Evolutionary conservation across 208 protist genomes (phyloP).

Genomic region (Leishmania guyanensis): DNA sequence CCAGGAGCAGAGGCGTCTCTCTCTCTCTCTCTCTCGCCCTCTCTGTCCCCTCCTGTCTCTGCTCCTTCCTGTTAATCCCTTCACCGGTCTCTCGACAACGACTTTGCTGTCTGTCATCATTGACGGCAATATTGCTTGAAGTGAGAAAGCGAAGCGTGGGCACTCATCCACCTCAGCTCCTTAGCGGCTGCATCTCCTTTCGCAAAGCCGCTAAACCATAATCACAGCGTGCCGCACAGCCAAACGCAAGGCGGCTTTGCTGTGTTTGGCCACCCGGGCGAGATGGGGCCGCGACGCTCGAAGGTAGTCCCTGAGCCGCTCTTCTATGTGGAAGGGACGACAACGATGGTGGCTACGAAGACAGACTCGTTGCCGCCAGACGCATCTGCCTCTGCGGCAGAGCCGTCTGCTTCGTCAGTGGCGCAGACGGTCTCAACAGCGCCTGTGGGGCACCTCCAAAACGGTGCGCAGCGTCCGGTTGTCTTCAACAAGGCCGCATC

Average conservation of each 20-base stretch:
- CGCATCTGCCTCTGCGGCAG: not conserved
- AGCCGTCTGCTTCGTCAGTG: not conserved
- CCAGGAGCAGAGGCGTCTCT: not conserved
- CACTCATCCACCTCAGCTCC: not conserved
- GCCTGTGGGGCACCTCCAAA: not conserved
- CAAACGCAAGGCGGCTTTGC: not conserved
- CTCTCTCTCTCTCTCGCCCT: not conserved
- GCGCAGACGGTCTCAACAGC: not conserved
- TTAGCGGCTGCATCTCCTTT: not conserved
- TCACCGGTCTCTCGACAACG: not conserved
- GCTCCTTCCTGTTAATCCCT: not conserved
- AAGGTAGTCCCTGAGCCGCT: conserved; percentile 30
- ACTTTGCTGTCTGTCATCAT: not conserved
- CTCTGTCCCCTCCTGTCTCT: not conserved
- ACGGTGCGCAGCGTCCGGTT: not conserved
- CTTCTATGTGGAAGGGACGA: conserved; percentile 6
- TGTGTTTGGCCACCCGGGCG: not conserved
- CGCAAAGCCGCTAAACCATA: not conserved
- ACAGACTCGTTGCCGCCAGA: too few relatives aligned
- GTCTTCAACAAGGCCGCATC: not conserved
- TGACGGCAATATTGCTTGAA: not conserved
- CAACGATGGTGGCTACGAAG: not conserved
- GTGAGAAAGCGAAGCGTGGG: not conserved
- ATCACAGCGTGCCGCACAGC: not conserved
- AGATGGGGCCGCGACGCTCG: conserved; percentile 30